A percentile compares a stretch with the other conserved stretches of the same genome.
These are phyloP conservation scores for Ottelia alismoides DNA, from an alignment of 106 monocot species.

Conservation along the genomic window DNA sequence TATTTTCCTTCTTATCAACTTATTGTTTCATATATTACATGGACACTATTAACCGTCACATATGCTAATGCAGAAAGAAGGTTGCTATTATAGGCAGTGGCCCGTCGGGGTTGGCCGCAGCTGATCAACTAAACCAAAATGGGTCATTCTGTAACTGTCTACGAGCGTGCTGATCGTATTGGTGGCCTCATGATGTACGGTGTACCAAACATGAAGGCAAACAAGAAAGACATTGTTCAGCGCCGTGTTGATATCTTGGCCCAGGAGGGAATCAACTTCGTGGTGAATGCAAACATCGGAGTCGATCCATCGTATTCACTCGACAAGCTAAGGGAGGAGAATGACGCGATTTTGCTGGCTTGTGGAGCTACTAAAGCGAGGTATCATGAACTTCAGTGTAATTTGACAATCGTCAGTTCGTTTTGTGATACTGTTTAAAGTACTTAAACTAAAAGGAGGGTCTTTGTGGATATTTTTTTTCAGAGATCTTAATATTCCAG, in stretches of 20 bases:
- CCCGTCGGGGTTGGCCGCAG: constrained; percentile 83
- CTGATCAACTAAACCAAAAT: constrained; percentile 94
- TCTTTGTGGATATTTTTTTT: background rate
- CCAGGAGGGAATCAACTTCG: constrained; percentile 69
- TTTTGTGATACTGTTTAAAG: background rate
- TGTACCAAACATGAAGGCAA: constrained; percentile 93
- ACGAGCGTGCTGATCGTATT: constrained; percentile 81
- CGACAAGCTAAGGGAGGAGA: constrained; percentile 37
- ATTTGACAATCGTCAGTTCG: no score
- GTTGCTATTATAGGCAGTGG: constrained; percentile 85
- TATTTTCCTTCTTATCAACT: no score
- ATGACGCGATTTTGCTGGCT: constrained; percentile 71
- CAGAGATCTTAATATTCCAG: constrained; percentile 70
- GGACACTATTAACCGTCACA: no score
- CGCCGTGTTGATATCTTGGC: constrained; percentile 88
- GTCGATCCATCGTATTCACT: constrained; percentile 54
- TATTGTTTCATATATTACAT: no score
- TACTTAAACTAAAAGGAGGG: background rate
- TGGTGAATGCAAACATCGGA: constrained; percentile 81
- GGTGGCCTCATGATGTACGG: constrained; percentile 99
- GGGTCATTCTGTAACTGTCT: constrained; percentile 85
- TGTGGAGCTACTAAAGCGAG: constrained; percentile 87
- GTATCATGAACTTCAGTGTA: constrained; percentile 27
- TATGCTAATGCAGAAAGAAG: constrained; percentile 53
- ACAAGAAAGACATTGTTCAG: constrained; percentile 69